Conservation (phyloP, 306 rosid species). For the Astragalus glycyphyllos region DNA sequence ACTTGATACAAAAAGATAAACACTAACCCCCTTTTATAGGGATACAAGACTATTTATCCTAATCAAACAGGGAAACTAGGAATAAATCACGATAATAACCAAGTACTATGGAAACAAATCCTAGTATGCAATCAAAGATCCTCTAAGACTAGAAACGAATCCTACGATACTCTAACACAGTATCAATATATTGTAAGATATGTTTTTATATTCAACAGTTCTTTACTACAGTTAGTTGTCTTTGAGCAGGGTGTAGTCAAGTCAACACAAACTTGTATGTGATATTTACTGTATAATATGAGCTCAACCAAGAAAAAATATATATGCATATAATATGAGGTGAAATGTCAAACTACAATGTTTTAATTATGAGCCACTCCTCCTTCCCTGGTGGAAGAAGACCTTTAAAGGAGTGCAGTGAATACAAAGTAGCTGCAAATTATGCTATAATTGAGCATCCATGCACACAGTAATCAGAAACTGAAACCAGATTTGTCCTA, state of each 20-base stretch:
- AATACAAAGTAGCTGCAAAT: slow-evolving; percentile 7
- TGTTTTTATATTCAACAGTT: background rate
- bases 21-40: too few species aligned
- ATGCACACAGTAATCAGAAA: slow-evolving; percentile 22
- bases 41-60: too few species aligned
- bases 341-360: background rate
- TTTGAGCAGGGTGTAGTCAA: slow-evolving; percentile 20
- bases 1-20: too few species aligned
- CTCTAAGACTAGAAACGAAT: too few species aligned
- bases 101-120: too few species aligned
- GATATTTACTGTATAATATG: background rate
- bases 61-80: too few species aligned
- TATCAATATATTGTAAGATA: too few species aligned
- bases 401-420: background rate
- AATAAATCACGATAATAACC: too few species aligned
- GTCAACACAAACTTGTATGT: slow-evolving; percentile 9
- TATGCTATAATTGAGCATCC: slow-evolving; percentile 23
- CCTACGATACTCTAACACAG: too few species aligned
- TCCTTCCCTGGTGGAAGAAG: slow-evolving; percentile 28
- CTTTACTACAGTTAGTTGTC: background rate
- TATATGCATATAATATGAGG: background rate
- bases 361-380: background rate
- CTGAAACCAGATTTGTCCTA: slow-evolving; percentile 4
- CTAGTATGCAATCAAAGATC: too few species aligned
- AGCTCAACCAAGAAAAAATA: background rate